A percentile compares a stretch with the other conserved stretches of the same genome.
These are phyloP conservation scores for Arabidopsis arenosa DNA, from an alignment of 345 rosid genomes.

Conservation along the genomic window DNA sequence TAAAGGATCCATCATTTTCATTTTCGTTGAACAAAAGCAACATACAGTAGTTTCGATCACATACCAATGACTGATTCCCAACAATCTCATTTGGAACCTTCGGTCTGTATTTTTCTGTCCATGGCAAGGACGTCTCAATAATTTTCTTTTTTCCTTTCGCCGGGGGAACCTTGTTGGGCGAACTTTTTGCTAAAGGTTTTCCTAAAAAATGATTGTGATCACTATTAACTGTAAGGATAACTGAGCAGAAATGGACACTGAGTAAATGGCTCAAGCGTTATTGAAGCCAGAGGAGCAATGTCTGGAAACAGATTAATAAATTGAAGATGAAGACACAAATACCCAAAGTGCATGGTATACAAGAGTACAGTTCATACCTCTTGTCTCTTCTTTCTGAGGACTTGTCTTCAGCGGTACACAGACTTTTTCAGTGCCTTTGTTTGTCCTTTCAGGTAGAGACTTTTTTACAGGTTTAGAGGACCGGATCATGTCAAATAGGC, in stretches of 20 bases:
- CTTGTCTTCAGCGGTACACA: slow-evolving; percentile 54
- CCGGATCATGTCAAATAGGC: slow-evolving; percentile 80
- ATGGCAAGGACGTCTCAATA: slow-evolving; percentile 59
- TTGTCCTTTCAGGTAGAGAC: slow-evolving; percentile 48
- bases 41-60: slow-evolving; percentile 18
- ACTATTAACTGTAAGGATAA: slow-evolving; percentile 11
- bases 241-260: slow-evolving; percentile 21
- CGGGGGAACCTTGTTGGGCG: slow-evolving; percentile 48
- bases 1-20: slow-evolving; percentile 33
- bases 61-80: slow-evolving; percentile 90
- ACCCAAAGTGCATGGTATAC: slow-evolving; percentile 36
- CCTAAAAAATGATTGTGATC: slow-evolving; percentile 40
- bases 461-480: slow-evolving; percentile 63
- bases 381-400: slow-evolving; percentile 62
- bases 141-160: slow-evolving; percentile 56
- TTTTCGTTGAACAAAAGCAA: slow-evolving; percentile 10
- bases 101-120: slow-evolving; percentile 94
- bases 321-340: slow-evolving; percentile 25
- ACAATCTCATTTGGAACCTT: slow-evolving; percentile 82
- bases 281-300: slow-evolving; percentile 22
- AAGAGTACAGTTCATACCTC: slow-evolving; percentile 53
- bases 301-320: slow-evolving; percentile 10
- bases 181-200: slow-evolving; percentile 48
- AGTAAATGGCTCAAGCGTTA: slow-evolving; percentile 21
- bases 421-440: slow-evolving; percentile 50